A percentile compares a stretch with the other conserved stretches of the same genome.
These are phyloP conservation scores for Sarocladium oryzae DNA, from an alignment of 2,329 filamentous ascomycete species.

Conservation along the genomic window DNA sequence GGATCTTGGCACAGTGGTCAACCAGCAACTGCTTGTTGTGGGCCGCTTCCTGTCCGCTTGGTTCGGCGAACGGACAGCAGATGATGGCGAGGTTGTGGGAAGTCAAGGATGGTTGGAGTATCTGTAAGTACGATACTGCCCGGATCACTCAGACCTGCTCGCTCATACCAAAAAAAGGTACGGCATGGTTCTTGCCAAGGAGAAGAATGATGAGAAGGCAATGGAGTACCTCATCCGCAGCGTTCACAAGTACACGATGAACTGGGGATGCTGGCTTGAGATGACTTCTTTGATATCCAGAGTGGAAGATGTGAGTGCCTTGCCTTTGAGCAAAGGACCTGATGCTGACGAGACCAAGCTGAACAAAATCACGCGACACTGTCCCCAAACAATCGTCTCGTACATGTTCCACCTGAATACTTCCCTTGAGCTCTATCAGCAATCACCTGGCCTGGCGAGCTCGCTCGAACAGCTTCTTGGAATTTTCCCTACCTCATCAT, in stretches of 20 bases:
- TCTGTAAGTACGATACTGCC: conserved; percentile 39
- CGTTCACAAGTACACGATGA: conserved; percentile 85
- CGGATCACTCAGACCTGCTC: neutral
- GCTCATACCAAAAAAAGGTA: conserved; percentile 44
- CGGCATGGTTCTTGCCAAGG: conserved; percentile 81
- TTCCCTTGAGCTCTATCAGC: conserved; percentile 86
- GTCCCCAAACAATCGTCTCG: conserved; percentile 87
- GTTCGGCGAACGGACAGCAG: conserved; percentile 60
- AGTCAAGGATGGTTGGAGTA: conserved; percentile 94
- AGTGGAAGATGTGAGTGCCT: conserved; percentile 66
- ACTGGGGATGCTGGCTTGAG: conserved; percentile 97
- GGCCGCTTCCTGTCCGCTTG: conserved; percentile 72
- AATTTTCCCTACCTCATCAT: conserved; percentile 84
- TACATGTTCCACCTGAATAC: conserved; percentile 91
- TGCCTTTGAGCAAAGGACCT: neutral
- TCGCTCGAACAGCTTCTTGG: conserved; percentile 69
- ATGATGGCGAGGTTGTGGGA: conserved; percentile 51
- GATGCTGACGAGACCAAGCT: conserved; percentile 45
- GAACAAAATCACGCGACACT: conserved; percentile 60
- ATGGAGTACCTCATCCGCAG: conserved; percentile 83
- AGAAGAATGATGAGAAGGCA: conserved; percentile 82
- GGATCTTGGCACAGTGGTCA: conserved; percentile 76
- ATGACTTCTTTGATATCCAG: conserved; percentile 73
- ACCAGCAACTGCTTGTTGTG: conserved; percentile 76
- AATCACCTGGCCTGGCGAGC: conserved; percentile 66